Conservation (phyloP, 106 monocot species). For the Cymbidium sinense region DNA sequence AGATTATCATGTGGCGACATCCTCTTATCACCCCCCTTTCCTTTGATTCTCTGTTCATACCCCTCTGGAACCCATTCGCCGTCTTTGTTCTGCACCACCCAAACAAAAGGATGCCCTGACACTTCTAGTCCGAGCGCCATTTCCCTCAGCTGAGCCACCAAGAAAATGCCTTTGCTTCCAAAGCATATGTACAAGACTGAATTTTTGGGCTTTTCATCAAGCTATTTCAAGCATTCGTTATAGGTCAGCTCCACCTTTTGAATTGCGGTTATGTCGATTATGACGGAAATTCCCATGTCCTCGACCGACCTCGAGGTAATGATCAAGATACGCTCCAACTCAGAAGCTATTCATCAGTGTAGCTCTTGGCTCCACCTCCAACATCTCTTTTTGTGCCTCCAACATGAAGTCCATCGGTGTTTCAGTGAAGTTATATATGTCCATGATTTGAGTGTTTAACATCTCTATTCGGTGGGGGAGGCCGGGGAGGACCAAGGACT, state of each 20-base stretch:
- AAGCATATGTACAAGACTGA: conserved; percentile 52
- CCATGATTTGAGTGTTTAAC: conserved; percentile 6
- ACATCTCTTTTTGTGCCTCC: neutral
- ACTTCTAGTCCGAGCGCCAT: conserved; percentile 19
- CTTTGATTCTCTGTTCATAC: conserved; percentile 13
- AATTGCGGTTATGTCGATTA: neutral
- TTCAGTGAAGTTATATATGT: neutral
- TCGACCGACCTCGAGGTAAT: neutral
- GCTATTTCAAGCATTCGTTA: conserved; percentile 18
- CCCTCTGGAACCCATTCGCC: neutral
- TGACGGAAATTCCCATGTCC: conserved; percentile 40
- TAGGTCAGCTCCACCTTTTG: neutral
- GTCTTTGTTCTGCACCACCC: conserved; percentile 3
- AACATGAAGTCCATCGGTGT: neutral
- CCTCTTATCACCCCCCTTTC: conserved; percentile 21
- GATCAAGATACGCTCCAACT: conserved; percentile 30
- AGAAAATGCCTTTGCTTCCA: conserved; percentile 24
- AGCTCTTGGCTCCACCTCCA: conserved; percentile 11
- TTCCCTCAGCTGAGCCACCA: conserved; percentile 8
- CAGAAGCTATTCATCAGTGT: conserved; percentile 39
- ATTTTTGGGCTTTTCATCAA: conserved; percentile 11
- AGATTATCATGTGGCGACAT: conserved; percentile 51
- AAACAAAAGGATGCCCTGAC: conserved; percentile 25
- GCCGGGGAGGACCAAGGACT: conserved; percentile 18
- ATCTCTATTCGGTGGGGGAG: conserved; percentile 33